Percentiles rank a stretch among this genome's conserved stretches.
Evolutionary conservation across 164 flowering plant species (phyloP).

Genomic region (Vitis amurensis): DNA sequence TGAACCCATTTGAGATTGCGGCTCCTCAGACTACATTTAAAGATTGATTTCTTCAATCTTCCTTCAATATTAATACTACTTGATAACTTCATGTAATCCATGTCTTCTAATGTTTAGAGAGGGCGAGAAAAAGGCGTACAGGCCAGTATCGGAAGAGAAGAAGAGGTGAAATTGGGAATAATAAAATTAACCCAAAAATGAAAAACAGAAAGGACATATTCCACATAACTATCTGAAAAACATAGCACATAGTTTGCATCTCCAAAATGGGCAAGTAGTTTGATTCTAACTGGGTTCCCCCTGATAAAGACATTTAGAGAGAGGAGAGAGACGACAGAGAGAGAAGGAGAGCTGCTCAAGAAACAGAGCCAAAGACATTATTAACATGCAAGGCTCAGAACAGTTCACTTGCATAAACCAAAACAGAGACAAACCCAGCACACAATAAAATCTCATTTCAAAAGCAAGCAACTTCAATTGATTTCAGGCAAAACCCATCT

Average conservation of each 20-base stretch:
- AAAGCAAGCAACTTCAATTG: not conserved
- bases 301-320: conserved; percentile 6
- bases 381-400: conserved; percentile 2
- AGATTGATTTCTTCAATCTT: not conserved
- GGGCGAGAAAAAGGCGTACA: not conserved
- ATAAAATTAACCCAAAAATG: conserved; percentile 1
- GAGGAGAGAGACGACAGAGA: not conserved
- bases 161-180: not conserved
- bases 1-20: not conserved
- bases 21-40: too few species aligned
- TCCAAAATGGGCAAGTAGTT: not conserved
- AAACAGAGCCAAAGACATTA: too few species aligned
- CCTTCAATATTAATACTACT: not conserved
- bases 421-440: conserved; percentile 6
- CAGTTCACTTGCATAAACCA: not conserved
- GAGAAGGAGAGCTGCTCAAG: not conserved
- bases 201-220: not conserved
- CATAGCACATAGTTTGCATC: not conserved
- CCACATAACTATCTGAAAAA: not conserved
- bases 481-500: conserved; percentile 9
- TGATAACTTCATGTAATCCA: not conserved
- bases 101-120: not conserved
- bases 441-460: not conserved
- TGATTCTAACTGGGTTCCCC: not conserved
- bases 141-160: not conserved